Base-by-base conservation (phyloP, 768 basidiomycete species). In the Lyophyllum atratum region DNA sequence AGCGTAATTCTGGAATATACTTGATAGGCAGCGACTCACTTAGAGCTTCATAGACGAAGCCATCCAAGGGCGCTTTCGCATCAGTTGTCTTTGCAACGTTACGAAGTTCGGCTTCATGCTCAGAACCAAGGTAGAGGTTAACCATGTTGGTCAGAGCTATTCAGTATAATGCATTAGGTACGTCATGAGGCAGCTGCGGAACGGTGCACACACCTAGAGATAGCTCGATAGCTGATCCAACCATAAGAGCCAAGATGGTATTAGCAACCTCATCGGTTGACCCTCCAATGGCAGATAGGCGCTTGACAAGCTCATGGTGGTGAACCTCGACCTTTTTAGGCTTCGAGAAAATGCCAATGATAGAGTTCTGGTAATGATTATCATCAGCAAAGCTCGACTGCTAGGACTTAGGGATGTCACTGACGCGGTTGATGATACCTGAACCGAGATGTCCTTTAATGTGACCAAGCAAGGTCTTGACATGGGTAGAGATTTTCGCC, bases 231-330 rank as follows among this genome's bases (percentile, higher is more conserved):
- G 84, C 82, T 11, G 82, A 74, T 29, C 82, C 81, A 54, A 92
- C 82, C 74, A 92, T 76, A 26, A 93, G 71, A 19, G 90, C 90
- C 39, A 94, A 70, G 15, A 92, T 75, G 29, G 82, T 84, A 67
- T 90, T 91, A 7, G 86, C 80, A 7, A 89, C 72, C 52, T 85
- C 78, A 55, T 91, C 87, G 0, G 76, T 73, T 4, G 85, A 79
- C 43, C 80, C 78, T 1, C 84, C 83, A 22, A 85, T 70, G 21
- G 77, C 82, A 26, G 79, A 76, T 33, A 93, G 74, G 12, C 81
- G 80, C 63, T 84, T 81, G 61, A 85, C 72, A 46, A 90, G 68
- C 50, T 81, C 80, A 47, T 79, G 74, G 49, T 82, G 78, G n/a
- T 40, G 39, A 40, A n/a, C 3, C 28, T 80, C 77, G 22, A 66